These are phyloP conservation scores for Achaetomiella virescens DNA, from an alignment of 495 filamentous ascomycete genomes.

Conservation along the genomic window DNA sequence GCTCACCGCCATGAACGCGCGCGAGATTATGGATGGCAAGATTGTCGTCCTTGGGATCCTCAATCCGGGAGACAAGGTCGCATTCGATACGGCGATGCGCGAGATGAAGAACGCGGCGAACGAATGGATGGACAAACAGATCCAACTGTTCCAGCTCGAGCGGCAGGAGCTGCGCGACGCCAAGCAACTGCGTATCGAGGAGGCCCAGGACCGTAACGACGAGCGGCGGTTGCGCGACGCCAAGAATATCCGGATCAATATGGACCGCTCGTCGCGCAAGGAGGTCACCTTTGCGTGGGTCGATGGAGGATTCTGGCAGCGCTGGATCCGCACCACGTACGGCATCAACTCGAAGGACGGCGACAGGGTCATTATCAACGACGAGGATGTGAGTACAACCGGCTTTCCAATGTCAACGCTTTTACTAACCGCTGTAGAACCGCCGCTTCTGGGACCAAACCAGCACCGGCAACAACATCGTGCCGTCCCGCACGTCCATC, in stretches of 20 bases:
- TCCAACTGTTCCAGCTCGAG: slow-evolving; percentile 81
- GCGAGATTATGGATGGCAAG: slow-evolving; percentile 90
- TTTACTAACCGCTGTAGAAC: slow-evolving; percentile 50
- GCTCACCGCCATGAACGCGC: slow-evolving; percentile 81
- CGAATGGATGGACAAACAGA: slow-evolving; percentile 97
- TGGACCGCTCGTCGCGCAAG: slow-evolving; percentile 79
- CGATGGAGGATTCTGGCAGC: slow-evolving; percentile 94
- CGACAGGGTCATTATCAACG: slow-evolving; percentile 92
- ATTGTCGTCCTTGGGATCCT: slow-evolving; percentile 88
- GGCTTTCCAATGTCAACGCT: background rate
- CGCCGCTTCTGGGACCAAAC: slow-evolving; percentile 93
- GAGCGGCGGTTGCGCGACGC: slow-evolving; percentile 79
- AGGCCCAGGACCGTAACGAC: slow-evolving; percentile 90
- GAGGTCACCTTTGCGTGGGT: slow-evolving; percentile 98
- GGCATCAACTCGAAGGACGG: slow-evolving; percentile 79
- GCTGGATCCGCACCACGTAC: slow-evolving; percentile 91
- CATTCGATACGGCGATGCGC: slow-evolving; percentile 69
- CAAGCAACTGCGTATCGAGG: slow-evolving; percentile 92
- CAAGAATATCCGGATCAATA: slow-evolving; percentile 85
- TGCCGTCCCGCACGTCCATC: slow-evolving; percentile 87
- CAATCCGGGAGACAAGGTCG: slow-evolving; percentile 68
- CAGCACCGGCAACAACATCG: slow-evolving; percentile 77
- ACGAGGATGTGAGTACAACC: slow-evolving; percentile 75
- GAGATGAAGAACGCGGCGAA: slow-evolving; percentile 93
- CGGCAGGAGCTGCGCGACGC: slow-evolving; percentile 85